These are phyloP conservation scores for Phytopythium delawarense DNA, from an alignment of 352 stramenopile species.

Conservation along the genomic window DNA sequence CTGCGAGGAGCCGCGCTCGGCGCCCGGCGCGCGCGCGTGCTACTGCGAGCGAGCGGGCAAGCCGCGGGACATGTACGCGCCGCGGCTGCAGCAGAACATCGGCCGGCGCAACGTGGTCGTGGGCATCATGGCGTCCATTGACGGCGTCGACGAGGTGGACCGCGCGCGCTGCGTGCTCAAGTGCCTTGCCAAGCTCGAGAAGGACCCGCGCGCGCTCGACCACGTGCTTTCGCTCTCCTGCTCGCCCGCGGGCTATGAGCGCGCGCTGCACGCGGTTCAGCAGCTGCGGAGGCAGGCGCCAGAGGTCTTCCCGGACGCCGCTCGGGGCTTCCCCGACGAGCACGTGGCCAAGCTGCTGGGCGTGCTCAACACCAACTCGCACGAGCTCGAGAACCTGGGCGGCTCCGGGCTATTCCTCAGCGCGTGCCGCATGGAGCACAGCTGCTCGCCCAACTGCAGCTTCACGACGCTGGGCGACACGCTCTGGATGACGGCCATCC, in stretches of 20 bases:
- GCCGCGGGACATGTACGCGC: constrained; percentile 37
- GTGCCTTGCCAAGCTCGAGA: constrained; percentile 56
- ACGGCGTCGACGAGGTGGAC: constrained; percentile 68
- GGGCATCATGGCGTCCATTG: constrained; percentile 43
- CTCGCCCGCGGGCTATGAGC: constrained; percentile 27
- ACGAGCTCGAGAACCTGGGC: constrained; percentile 69
- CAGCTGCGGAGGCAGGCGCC: constrained; percentile 38
- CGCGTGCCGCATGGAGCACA: constrained; percentile 74
- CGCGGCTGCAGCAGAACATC: constrained; percentile 33
- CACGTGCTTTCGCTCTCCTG: constrained; percentile 44
- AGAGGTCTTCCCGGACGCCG: constrained; percentile 39
- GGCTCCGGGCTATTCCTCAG: constrained; percentile 70
- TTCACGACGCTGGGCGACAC: constrained; percentile 65
- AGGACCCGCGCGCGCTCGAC: constrained; percentile 35
- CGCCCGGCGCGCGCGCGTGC: constrained; percentile 21
- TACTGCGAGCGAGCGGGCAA: constrained; percentile 26
- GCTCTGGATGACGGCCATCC: constrained; percentile 78
- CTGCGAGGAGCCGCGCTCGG: constrained; percentile 42
- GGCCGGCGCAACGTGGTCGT: constrained; percentile 51
- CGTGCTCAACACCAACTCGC: constrained; percentile 72
- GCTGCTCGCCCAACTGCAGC: constrained; percentile 64
- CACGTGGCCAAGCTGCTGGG: constrained; percentile 65
- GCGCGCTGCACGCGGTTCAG: constrained; percentile 31
- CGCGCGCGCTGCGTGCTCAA: constrained; percentile 67
- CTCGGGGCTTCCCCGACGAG: constrained; percentile 37